Base-by-base conservation (phyloP, 768 basidiomycete genomes). In the Auricularia sp. region DNA sequence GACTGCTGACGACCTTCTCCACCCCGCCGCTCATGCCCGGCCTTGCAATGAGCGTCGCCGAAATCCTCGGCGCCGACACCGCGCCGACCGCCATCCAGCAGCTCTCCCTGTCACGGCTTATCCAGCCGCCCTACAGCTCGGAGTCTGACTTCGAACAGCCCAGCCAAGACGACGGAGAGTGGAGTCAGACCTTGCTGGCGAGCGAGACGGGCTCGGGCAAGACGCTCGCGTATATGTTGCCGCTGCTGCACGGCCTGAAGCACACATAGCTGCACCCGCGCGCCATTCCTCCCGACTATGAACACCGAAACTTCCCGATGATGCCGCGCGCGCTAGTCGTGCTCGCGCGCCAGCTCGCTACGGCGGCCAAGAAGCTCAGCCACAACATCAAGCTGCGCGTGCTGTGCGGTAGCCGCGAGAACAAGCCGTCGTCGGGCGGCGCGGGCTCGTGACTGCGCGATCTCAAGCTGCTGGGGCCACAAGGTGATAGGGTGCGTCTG, bases 161-260 rank as follows among this genome's bases (percentile, higher is more conserved):
- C 36, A 35, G 44, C 8, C 42, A 33, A 42, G 39, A 42, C 21
- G 29, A 29, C 29, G 29, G 29, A 29, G 47, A n/a, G 1, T 73
- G 73, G 64, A 67, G 70, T 10, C 71, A 78, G 64, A 87, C 81
- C 67, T 81, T 95, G 6, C 80, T 96, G 1, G 93, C 91, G 0
- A 87, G 89, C 0, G 93, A 95, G 74, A 96, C 92, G 0, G 93
- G 94, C 16, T 93, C 91, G 0, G 93, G 93, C 1, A 96, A 96
- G 76, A 93, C 90, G 2, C 82, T 95, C 34, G 93, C 94, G 1
- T 96, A 94, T 73, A 82, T 95, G 53, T 81, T 95, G 4, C 93
- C 93, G 0, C 74, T 95, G 63, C 79, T 96, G 1, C 89, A 95
- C 67, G 77, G 81, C 67, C 77, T 95, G 71, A 96, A 96, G 73